Base-by-base conservation (phyloP, 306 rosid genomes). In the Macrotyloma uniflorum region DNA sequence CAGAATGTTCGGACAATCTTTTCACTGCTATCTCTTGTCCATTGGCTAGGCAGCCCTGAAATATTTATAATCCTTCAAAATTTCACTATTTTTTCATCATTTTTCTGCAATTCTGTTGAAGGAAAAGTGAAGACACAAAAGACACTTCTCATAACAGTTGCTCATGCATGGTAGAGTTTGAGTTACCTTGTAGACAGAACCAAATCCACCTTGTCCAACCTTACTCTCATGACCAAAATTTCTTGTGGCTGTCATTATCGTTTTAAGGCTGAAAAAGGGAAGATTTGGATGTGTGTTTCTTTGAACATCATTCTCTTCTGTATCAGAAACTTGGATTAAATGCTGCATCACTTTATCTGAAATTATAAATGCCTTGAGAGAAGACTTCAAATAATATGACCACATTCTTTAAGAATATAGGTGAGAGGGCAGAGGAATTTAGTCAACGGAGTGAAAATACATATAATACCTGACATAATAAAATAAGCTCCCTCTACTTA, bases 161-260 rank as follows among this genome's bases (percentile, higher is more conserved):
- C 4, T 40, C 2, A 62, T 26, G 61, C 2, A 71, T 38, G 61
- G 38, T 9, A 30, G 70, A 66, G 42, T 42, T 73, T 50, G 13
- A 22, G 16, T 28, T 78, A 81, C 93, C 93, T 86, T 87, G 32
- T 85, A 89, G 57, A 89, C 89, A 9, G 80, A 45, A 43, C 93
- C 93, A 74, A 89, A 87, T 14, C 93, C 91, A 18, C 91, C 93
- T 70, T 89, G 84, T 15, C 93, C 91, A 55, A 89, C 78, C 82
- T 85, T 84, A 57, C 83, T 85, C 22, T 62, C 72, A 0, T n/a
- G 1, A 63, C 72, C 54, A 51, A 82, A 87, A 12, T 77, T 68
- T 9, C 57, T 45, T 23, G 93, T 89, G 10, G 87, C 89, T 16
- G 24, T 55, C 8, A 58, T 51, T 38, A 78, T 78, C 8, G 14